These are phyloP conservation scores for Chromera velia DNA, from an alignment of 73 alveolate genomes.

Conservation along the genomic window DNA sequence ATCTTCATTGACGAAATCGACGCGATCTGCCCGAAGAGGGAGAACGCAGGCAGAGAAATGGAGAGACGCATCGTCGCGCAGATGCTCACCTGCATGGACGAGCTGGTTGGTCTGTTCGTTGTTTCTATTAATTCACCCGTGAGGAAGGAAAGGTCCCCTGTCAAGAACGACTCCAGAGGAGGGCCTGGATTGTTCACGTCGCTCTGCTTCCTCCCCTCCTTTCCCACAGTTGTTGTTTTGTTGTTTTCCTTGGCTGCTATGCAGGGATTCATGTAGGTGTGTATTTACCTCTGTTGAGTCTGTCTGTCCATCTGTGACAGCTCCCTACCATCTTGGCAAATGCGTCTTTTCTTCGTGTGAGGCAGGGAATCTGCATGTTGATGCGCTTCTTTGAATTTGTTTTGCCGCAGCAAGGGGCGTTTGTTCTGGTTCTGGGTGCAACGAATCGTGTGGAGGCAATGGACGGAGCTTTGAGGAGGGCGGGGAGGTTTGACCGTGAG, in stretches of 20 bases:
- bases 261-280: too few species aligned
- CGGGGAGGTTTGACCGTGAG: conserved; percentile 99
- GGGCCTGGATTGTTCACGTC: neutral
- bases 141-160: conserved; percentile 17
- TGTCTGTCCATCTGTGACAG: neutral
- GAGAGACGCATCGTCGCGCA: conserved; percentile 93
- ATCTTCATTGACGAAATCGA: conserved; percentile 96
- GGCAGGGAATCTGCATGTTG: neutral
- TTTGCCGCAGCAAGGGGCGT: conserved; percentile 40
- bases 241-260: too few species aligned
- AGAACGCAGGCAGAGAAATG: conserved; percentile 90
- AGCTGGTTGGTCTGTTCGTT: conserved; percentile 57
- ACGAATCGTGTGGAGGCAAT: conserved; percentile 93
- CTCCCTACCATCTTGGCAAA: neutral
- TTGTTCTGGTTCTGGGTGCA: conserved; percentile 84
- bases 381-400: too few species aligned
- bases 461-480: conserved; percentile 92
- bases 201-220: neutral
- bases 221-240: too few species aligned
- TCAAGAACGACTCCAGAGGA: too few species aligned
- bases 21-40: conserved; percentile 94
- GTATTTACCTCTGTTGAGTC: neutral
- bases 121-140: conserved; percentile 18
- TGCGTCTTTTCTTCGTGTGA: neutral
- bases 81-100: conserved; percentile 90